Evolutionary conservation across 306 rosid species (phyloP).

Genomic region (Phaseolus lunatus): DNA sequence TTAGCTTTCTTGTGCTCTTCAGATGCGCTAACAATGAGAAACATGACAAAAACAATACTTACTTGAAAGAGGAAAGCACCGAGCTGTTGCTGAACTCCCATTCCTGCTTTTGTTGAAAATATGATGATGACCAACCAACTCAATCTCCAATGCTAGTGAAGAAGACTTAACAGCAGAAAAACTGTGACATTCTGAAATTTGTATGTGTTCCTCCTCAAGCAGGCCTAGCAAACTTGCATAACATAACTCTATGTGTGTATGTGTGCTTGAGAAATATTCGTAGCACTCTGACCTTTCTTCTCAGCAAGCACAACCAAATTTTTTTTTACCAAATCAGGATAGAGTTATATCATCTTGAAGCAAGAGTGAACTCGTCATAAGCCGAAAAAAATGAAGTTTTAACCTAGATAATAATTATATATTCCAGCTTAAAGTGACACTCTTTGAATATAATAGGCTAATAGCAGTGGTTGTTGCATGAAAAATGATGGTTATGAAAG

Average conservation of each 20-base stretch:
- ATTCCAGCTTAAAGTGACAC: slow-evolving; percentile 34
- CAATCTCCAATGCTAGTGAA: slow-evolving; percentile 37
- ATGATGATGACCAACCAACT: slow-evolving; percentile 17
- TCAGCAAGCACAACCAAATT: slow-evolving; percentile 4
- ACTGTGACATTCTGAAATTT: slow-evolving; percentile 3
- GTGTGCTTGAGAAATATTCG: slow-evolving; percentile 25
- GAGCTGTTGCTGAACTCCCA: slow-evolving; percentile 49
- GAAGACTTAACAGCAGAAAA: slow-evolving; percentile 6
- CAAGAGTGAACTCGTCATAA: background rate
- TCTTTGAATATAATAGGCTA: slow-evolving; percentile 29
- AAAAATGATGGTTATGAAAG: slow-evolving; percentile 47
- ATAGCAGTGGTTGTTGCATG: slow-evolving; percentile 47
- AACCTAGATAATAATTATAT: slow-evolving; percentile 17
- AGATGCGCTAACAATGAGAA: slow-evolving; percentile 52
- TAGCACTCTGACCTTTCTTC: slow-evolving; percentile 12
- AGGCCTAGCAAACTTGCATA: background rate
- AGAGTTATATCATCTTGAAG: slow-evolving; percentile 17
- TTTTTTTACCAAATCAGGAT: background rate
- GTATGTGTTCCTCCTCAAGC: slow-evolving; percentile 1
- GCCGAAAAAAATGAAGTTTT: background rate
- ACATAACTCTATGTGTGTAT: background rate
- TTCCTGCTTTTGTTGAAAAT: slow-evolving; percentile 40
- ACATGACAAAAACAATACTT: slow-evolving; percentile 49
- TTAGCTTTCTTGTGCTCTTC: slow-evolving; percentile 48
- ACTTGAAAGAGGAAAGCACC: slow-evolving; percentile 51